phyloP scores from a whole-genome alignment of 2,329 filamentous ascomycete genomes.

The Paecilomyces fulvus region DNA sequence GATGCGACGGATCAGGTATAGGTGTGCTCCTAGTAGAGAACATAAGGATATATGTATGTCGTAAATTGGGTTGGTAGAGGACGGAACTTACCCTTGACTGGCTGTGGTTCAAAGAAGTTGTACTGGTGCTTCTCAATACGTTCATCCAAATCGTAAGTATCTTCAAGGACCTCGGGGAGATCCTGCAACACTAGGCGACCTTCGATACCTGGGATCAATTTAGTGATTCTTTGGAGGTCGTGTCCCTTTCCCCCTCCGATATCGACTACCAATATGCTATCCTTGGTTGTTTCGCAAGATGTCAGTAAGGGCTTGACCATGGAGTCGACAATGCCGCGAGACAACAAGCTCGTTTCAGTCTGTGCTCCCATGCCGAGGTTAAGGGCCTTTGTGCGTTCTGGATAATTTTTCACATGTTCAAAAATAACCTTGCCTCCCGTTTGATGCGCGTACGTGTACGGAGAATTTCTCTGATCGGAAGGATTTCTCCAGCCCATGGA shows the following conservation, averaged over 20 bases:
- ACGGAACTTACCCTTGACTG: conserved; percentile 4
- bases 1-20: conserved; percentile 16
- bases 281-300: no score
- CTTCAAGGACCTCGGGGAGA: not conserved
- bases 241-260: conserved; percentile 13
- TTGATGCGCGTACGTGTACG: no score
- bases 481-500: no score
- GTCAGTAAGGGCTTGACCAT: no score
- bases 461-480: no score
- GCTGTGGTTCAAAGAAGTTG: conserved; percentile 11
- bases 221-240: not conserved
- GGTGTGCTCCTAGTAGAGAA: conserved; percentile 5
- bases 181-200: not conserved
- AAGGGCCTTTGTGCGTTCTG: no score
- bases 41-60: not conserved
- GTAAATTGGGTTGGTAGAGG: not conserved
- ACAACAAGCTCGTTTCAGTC: no score
- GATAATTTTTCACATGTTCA: no score
- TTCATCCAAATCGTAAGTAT: conserved; percentile 4
- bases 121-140: conserved; percentile 7
- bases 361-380: no score
- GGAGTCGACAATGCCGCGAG: no score
- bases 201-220: not conserved
- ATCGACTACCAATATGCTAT: conserved; percentile 6
- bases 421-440: no score